Percentiles rank a stretch among this genome's conserved stretches.
phyloP scores from a whole-genome alignment of 257 asterid species.

The Eucommia ulmoides region DNA sequence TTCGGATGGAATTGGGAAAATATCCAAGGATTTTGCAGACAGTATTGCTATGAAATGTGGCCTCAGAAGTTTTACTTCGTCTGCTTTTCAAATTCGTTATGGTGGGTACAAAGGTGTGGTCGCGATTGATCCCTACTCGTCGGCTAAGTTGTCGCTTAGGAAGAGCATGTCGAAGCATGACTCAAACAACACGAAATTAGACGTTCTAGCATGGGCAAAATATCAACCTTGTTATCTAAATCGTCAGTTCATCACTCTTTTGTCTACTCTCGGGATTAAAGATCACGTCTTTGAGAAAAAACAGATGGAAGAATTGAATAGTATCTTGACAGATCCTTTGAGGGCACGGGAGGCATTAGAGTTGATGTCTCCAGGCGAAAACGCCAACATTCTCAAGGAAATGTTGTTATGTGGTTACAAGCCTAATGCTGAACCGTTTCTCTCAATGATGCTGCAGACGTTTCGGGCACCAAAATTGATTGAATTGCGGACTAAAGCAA shows the following conservation, averaged over 20 bases:
- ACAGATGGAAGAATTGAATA: constrained; percentile 68
- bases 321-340: constrained; percentile 45
- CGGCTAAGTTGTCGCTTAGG: constrained; percentile 49
- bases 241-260: constrained; percentile 70
- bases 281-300: constrained; percentile 46
- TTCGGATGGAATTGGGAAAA: constrained; percentile 92
- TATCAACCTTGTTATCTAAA: constrained; percentile 77
- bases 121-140: constrained; percentile 58
- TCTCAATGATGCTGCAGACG: constrained; percentile 73
- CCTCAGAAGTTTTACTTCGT: constrained; percentile 32
- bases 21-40: constrained; percentile 53
- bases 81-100: constrained; percentile 86
- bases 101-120: constrained; percentile 93
- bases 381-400: constrained; percentile 58
- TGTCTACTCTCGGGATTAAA: constrained; percentile 66
- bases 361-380: constrained; percentile 82
- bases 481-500: constrained; percentile 50
- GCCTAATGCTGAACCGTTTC: constrained; percentile 79
- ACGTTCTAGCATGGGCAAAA: constrained; percentile 71
- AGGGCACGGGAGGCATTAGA: constrained; percentile 71
- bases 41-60: constrained; percentile 64
- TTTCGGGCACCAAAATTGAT: constrained; percentile 62
- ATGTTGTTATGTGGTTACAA: constrained; percentile 68
- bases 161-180: constrained; percentile 66
- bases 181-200: constrained; percentile 48